Evolutionary conservation across 768 basidiomycete species (phyloP), one percentile per base, ranked within the genome.

Genomic region (Suillus americanus): DNA sequence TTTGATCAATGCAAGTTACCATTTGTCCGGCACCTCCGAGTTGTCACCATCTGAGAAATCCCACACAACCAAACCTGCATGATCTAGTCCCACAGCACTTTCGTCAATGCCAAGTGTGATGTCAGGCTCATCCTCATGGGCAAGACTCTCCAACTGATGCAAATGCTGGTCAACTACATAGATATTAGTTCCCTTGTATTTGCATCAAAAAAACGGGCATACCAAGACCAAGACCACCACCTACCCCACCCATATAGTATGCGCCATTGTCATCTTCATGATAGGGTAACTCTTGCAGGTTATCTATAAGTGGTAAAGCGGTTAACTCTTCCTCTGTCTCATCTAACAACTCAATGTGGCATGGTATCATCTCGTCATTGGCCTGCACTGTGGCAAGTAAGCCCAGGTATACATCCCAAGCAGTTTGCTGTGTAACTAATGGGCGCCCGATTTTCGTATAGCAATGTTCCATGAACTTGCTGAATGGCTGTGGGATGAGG

Each of bases 401-500:
- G 43, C 3, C 7, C 43, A 43, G 20, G 43, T 43, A 43, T 20
- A n/a, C 43, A 10, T 45, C 20, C 43, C 10, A 41, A 41, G 6
- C 40, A 7, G 16, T 18, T 6, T 46, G 3, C 45, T 18, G 3
- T 46, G n/a, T 69, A 8, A 76, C 68, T 2, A 35, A n/a, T n/a
- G 78, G 78, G 1, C n/a, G 16, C 1, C 72, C 74, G 14, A 78
- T 65, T 0, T 10, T 6, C 0, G 46, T 16, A 53, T 77, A 79
- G 16, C 69, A 60, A 0, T 56, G 23, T 1, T 57, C n/a, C 0
- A 67, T 74, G n/a, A 60, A 72, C 1, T 37, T 8, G n/a, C 70
- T 50, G 62, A 82, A 79, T 0, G 62, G 53, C 0, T 69, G 68
- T 1, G 80, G 79, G 5, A 76, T 73, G 0, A 82, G 69, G 23